Evolutionary conservation across 129 eudicot species (phyloP), one percentile per base, ranked within the genome.

Genomic region (Mikania micrantha): DNA sequence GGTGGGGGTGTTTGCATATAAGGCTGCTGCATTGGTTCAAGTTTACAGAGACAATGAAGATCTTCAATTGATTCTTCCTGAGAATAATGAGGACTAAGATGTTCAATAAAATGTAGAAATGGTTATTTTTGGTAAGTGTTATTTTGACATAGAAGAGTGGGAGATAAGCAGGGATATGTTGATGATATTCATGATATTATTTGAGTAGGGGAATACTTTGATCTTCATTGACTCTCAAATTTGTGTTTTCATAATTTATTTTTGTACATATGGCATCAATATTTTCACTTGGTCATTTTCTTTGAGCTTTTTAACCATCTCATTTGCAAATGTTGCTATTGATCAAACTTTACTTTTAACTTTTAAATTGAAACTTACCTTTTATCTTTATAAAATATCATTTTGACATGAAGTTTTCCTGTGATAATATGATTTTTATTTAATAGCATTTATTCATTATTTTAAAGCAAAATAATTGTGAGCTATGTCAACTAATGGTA

Each of bases 21-120:
- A 93, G 80, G 98, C 96, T 34, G 98, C 96, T 48, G 96, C 96
- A 8, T 82, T 93, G 63, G 92, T 93, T 75, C 96, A 93, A 88
- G 95, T 93, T 32, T 93, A 93, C 66, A 80, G 98, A 70, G 98
- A 93, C 82, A 93, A 93, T 25, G 61, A 54, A 54, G 61, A 54
- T 54, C 61, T 54, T 27, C 61, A 54, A 25, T 64, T 93, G 22
- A 86, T 88, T 62, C 85, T 93, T 64, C 96, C 96, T 0, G 96
- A 83, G 2, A 75, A 65, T 35, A 81, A 81, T 49, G 49, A 77
- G 62, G 42, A 67, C 34, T 67, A 58, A 45, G 34, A 24, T 53
- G 34, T 53, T 22, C 60, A 54, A 25, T 3, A 11, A 54, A 54
- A 9, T 24, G 13, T 54, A 54, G 10, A 54, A 24, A 54, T 25